These are phyloP conservation scores for Baorangia bicolor DNA, from an alignment of 768 basidiomycete species.

Conservation along the genomic window DNA sequence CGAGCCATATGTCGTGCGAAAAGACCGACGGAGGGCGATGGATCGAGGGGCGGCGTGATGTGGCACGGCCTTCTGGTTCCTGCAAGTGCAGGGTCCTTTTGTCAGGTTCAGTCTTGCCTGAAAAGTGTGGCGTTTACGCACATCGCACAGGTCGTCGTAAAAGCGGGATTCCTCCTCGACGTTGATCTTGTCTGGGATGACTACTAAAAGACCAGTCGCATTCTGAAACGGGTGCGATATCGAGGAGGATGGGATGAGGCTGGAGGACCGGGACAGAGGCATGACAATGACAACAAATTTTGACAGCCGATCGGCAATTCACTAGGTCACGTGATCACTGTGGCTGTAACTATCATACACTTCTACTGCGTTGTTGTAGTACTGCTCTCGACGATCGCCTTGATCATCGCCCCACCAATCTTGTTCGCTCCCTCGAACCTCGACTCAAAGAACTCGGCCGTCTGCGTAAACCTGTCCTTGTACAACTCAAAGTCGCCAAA, in stretches of 20 bases:
- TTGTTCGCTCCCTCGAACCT: conserved; percentile 84
- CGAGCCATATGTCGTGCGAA: conserved; percentile 69
- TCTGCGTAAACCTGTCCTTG: conserved; percentile 73
- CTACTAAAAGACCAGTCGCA: conserved; percentile 47
- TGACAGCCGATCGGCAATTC: not conserved
- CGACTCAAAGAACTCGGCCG: conserved; percentile 78
- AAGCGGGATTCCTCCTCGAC: conserved; percentile 66
- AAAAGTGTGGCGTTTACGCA: conserved; percentile 16
- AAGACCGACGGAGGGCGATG: conserved; percentile 51
- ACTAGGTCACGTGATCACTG: not conserved
- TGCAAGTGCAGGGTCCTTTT: not conserved
- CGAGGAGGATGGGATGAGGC: conserved; percentile 9
- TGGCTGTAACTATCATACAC: not conserved
- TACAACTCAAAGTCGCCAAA: conserved; percentile 94
- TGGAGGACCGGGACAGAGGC: conserved; percentile 8
- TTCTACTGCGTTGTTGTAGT: conserved; percentile 1
- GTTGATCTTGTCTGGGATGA: conserved; percentile 59
- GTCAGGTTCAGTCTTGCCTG: not conserved
- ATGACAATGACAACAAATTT: not conserved
- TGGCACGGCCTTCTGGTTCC: conserved; percentile 25
- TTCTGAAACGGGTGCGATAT: conserved; percentile 45
- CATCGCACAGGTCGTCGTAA: conserved; percentile 63
- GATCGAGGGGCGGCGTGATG: conserved; percentile 20
- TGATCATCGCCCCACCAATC: conserved; percentile 87
- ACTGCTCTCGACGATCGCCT: conserved; percentile 68